Evolutionary conservation across 2,329 filamentous ascomycete species (phyloP).

Genomic region (Sporothrix inflata): DNA sequence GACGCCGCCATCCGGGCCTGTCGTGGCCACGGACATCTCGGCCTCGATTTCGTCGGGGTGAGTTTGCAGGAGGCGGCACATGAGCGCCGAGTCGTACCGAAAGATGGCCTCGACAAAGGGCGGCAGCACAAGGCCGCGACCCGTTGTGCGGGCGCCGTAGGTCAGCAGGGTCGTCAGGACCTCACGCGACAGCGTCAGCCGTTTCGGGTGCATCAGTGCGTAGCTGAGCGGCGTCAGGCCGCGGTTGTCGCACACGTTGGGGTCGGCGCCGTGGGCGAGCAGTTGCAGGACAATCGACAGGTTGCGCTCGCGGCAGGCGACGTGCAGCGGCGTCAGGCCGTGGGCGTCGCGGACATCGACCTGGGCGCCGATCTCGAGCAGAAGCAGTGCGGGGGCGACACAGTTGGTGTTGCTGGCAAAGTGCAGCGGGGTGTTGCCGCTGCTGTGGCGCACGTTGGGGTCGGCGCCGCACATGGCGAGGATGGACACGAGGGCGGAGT

Average conservation of each 20-base stretch:
- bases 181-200: not conserved
- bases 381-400: slow-evolving; percentile 33
- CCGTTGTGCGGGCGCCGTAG: slow-evolving; percentile 21
- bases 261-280: slow-evolving; percentile 41
- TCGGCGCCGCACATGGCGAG: slow-evolving; percentile 31
- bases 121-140: not conserved
- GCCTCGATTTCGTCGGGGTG: slow-evolving; percentile 11
- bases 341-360: slow-evolving; percentile 36
- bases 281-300: slow-evolving; percentile 41
- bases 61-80: not conserved
- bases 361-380: slow-evolving; percentile 35
- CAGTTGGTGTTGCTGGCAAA: slow-evolving; percentile 36
- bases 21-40: slow-evolving; percentile 6
- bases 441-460: slow-evolving; percentile 28
- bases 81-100: not conserved
- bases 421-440: slow-evolving; percentile 37
- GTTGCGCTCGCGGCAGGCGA: slow-evolving; percentile 45
- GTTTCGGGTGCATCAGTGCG: slow-evolving; percentile 15
- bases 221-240: slow-evolving; percentile 42
- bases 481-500: slow-evolving; percentile 22
- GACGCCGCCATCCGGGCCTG: not conserved
- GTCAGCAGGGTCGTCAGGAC: slow-evolving; percentile 10
- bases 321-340: slow-evolving; percentile 38
- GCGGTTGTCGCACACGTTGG: slow-evolving; percentile 40
- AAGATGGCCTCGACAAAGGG: slow-evolving; percentile 22